A percentile compares a stretch with the other conserved stretches of the same genome.
Conservation (phyloP, 345 rosid species). For the Tarenaya hassleriana region DNA sequence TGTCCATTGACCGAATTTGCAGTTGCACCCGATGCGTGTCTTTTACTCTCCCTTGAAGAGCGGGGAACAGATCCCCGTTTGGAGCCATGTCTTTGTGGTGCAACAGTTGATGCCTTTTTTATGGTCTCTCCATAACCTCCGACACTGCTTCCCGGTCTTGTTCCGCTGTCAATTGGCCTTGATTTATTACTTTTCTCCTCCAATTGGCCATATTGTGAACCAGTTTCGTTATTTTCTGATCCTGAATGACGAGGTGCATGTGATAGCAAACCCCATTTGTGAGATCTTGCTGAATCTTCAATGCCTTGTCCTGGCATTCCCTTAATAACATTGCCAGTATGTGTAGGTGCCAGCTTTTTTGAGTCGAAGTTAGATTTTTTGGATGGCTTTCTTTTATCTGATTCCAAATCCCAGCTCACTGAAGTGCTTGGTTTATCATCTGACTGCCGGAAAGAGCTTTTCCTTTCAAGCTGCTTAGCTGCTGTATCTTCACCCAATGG, state of each 20-base stretch:
- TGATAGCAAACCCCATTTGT: slow-evolving; percentile 38
- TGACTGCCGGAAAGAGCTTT: slow-evolving; percentile 48
- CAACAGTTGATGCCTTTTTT: slow-evolving; percentile 36
- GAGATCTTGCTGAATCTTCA: slow-evolving; percentile 46
- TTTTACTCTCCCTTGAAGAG: slow-evolving; percentile 42
- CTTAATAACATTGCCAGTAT: slow-evolving; percentile 35
- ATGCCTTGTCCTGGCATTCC: slow-evolving; percentile 42
- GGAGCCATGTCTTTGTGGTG: slow-evolving; percentile 41
- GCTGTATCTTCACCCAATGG: slow-evolving; percentile 47
- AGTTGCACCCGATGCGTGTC: slow-evolving; percentile 29
- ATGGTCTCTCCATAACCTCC: slow-evolving; percentile 70
- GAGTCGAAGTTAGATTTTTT: slow-evolving; percentile 46
- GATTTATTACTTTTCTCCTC: slow-evolving; percentile 44
- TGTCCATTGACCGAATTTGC: slow-evolving; percentile 37
- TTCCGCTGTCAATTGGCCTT: slow-evolving; percentile 43
- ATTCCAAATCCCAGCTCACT: slow-evolving; percentile 47
- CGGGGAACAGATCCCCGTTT: slow-evolving; percentile 47
- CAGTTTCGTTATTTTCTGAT: slow-evolving; percentile 41
- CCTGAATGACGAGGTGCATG: slow-evolving; percentile 41
- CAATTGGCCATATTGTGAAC: slow-evolving; percentile 35
- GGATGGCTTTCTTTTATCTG: slow-evolving; percentile 46
- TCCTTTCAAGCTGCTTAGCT: slow-evolving; percentile 55
- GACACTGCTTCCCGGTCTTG: slow-evolving; percentile 37
- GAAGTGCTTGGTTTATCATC: slow-evolving; percentile 49
- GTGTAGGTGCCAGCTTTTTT: slow-evolving; percentile 45